Percentiles rank a stretch among this genome's conserved stretches.
phyloP scores from a whole-genome alignment of 805 yeast genomes.

The Huiozyma sinensis region DNA sequence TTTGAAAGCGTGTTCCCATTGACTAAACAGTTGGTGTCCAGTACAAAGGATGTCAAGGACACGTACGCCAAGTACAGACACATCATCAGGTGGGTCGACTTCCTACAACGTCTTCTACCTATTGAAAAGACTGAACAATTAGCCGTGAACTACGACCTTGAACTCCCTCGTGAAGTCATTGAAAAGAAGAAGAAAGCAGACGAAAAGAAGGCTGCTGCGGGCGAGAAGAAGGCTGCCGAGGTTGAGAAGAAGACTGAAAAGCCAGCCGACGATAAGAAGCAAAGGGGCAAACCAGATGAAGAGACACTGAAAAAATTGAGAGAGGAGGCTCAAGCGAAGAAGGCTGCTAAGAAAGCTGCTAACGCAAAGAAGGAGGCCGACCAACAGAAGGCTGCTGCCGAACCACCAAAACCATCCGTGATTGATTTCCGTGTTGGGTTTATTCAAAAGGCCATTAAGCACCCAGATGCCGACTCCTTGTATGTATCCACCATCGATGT shows the following conservation, averaged over 20 bases:
- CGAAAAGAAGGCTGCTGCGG: constrained; percentile 9
- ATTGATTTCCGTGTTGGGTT: constrained; percentile 93
- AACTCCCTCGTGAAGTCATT: constrained; percentile 66
- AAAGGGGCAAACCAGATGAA: constrained; percentile 38
- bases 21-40: constrained; percentile 44
- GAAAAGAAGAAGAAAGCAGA: constrained; percentile 39
- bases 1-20: constrained; percentile 57
- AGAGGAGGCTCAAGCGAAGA: constrained; percentile 50
- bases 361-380: constrained; percentile 37
- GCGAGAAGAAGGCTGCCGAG: constrained; percentile 6
- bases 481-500: constrained; percentile 93
- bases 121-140: constrained; percentile 45
- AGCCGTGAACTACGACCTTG: constrained; percentile 50
- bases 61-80: constrained; percentile 64
- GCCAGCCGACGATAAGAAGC: constrained; percentile 15
- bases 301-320: constrained; percentile 36
- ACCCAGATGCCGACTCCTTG: constrained; percentile 94
- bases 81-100: constrained; percentile 85
- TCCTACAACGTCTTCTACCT: constrained; percentile 60
- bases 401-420: constrained; percentile 69
- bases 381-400: constrained; percentile 32
- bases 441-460: constrained; percentile 92
- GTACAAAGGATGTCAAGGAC: constrained; percentile 33
- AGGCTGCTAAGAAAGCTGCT: constrained; percentile 47
- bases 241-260: constrained; percentile 12